Evolutionary conservation across 495 filamentous ascomycete species (phyloP).

Genomic region (Xylaria bambusicola): DNA sequence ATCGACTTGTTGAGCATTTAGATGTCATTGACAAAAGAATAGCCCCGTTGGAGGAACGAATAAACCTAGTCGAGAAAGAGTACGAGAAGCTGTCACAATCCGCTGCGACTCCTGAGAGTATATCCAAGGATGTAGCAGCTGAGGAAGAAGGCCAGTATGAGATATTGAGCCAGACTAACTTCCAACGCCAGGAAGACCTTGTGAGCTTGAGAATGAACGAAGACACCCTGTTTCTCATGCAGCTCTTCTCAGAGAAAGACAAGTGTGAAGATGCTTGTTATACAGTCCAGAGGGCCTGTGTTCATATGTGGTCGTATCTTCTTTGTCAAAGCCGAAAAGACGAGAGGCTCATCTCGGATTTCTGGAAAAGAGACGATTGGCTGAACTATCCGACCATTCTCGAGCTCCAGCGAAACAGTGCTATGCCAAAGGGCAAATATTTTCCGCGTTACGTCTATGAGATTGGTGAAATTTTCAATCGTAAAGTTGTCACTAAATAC

Average conservation of each 20-base stretch:
- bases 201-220: slow-evolving; percentile 5
- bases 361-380: slow-evolving; percentile 17
- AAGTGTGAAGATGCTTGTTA: slow-evolving; percentile 18
- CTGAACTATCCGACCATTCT: slow-evolving; percentile 16
- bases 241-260: slow-evolving; percentile 16
- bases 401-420: slow-evolving; percentile 10
- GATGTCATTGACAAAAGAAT: slow-evolving; percentile 6
- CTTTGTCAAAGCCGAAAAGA: slow-evolving; percentile 12
- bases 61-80: slow-evolving; percentile 6
- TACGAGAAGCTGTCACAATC: slow-evolving; percentile 13
- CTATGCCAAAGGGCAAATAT: slow-evolving; percentile 15
- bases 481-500: slow-evolving; percentile 13
- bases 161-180: slow-evolving; percentile 15
- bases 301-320: slow-evolving; percentile 19
- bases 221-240: slow-evolving; percentile 7
- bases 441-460: slow-evolving; percentile 20
- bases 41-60: slow-evolving; percentile 8
- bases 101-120: slow-evolving; percentile 3
- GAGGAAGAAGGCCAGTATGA: slow-evolving; percentile 17
- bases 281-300: slow-evolving; percentile 17
- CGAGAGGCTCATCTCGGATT: slow-evolving; percentile 9
- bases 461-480: slow-evolving; percentile 19
- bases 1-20: slow-evolving; percentile 6
- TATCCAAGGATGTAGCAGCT: background rate
- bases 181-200: slow-evolving; percentile 18